Base-by-base conservation (phyloP, 2,329 filamentous ascomycete species). In the Pseudopithomyces chartarum region DNA sequence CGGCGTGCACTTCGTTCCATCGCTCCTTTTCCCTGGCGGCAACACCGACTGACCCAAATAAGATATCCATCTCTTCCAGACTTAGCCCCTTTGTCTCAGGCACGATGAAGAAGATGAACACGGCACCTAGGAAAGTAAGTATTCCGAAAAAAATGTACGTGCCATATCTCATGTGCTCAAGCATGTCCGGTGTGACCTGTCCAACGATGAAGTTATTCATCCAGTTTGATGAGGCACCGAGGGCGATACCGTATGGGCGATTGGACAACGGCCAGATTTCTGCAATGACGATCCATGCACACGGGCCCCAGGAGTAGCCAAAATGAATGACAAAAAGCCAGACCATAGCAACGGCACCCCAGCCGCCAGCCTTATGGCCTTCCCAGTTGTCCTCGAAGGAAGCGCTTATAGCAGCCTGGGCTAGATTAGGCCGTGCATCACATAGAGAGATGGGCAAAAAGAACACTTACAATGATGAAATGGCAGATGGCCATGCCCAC, bases 301-400 rank as follows among this genome's bases (percentile, higher is more conserved):
- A 88, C 2, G 89, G 89, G 0, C 88, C 88, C 89, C 89, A 92
- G 0, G 84, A 86, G 70, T 90, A 91, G 26, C 87, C 90, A 67
- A 92, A 92, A 73, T 90, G 84, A 32, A 90, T 79, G 32, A 90
- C 85, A 64, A 90, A 92, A 0, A 92, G 80, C 89, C 89, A 92
- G 19, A 90, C 85, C 84, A 90, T 88, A 57, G 69, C 80, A 13
- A 84, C 87, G 0, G 87, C 83, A 3, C 78, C 89, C 90, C 90
- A 92, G 1, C 89, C 89, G 0, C 88, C 87, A 0, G 82, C 84
- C 6, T 73, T 65, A 58, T 91, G 82, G 0, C 78, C 69, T 0
- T 74, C 69, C 80, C 88, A 92, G 3, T 80, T 74, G 60, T 85
- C 69, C n/a, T 85, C 76, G 67, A 87, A 86, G 59, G 80, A 84